A percentile compares a stretch with the other conserved stretches of the same genome.
Conservation (phyloP, 148 eudicot genomes). For the Fagopyrum esculentum region DNA sequence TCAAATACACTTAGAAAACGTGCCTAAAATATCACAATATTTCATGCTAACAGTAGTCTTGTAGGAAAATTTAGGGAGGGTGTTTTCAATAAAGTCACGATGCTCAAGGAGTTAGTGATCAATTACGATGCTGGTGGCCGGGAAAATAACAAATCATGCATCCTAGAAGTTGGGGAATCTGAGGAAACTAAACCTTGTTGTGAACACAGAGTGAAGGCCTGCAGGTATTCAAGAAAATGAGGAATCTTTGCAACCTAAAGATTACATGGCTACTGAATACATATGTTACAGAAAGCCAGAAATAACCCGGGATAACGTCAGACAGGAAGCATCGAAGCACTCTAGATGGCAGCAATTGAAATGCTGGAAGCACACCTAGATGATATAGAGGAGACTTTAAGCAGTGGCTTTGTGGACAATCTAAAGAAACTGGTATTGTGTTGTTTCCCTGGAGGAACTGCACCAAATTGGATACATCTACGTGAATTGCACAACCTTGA, state of each 20-base stretch:
- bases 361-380: slow-evolving; percentile 22
- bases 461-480: slow-evolving; percentile 16
- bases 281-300: neutral
- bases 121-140: no score
- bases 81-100: no score
- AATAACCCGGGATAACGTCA: neutral
- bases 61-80: no score
- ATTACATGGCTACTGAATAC: neutral
- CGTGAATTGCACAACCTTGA: slow-evolving; percentile 10
- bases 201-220: slow-evolving; percentile 11
- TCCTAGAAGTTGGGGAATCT: neutral
- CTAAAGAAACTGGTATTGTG: slow-evolving; percentile 31
- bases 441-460: neutral
- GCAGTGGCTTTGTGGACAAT: slow-evolving; percentile 10
- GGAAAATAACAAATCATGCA: no score
- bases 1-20: no score
- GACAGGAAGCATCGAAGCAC: neutral
- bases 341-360: neutral
- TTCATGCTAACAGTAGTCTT: no score
- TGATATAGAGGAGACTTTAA: slow-evolving; percentile 14
- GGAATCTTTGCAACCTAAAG: neutral
- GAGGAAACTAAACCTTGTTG: slow-evolving; percentile 30
- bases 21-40: no score
- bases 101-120: no score
- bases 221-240: neutral